Percentiles rank a stretch among this genome's conserved stretches.
These are phyloP conservation scores for Huntiella abstrusa DNA, from an alignment of 2,329 filamentous ascomycete genomes.

Conservation along the genomic window DNA sequence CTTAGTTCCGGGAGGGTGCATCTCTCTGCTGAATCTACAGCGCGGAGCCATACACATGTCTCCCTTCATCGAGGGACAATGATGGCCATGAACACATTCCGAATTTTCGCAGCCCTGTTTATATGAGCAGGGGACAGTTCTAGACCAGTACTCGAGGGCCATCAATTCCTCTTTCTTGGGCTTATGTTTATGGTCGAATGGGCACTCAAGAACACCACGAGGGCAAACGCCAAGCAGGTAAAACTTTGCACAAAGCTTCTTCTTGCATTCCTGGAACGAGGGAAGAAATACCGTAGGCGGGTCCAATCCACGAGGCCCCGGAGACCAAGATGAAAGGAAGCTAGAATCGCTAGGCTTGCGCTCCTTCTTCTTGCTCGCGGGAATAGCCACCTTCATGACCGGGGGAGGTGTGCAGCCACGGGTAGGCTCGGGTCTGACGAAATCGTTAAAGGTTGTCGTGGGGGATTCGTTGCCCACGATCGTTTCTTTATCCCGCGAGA, in stretches of 20 bases:
- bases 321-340: background rate
- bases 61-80: constrained; percentile 35
- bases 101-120: constrained; percentile 39
- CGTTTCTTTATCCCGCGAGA: constrained; percentile 19
- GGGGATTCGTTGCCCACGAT: background rate
- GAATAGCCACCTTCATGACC: constrained; percentile 1
- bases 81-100: constrained; percentile 44
- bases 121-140: constrained; percentile 36
- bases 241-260: constrained; percentile 44
- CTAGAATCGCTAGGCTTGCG: background rate
- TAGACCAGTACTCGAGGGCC: constrained; percentile 35
- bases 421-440: background rate
- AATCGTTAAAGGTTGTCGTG: background rate
- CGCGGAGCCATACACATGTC: constrained; percentile 23
- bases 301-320: constrained; percentile 4
- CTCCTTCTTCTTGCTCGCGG: background rate
- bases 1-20: constrained; percentile 4
- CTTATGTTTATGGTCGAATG: constrained; percentile 37
- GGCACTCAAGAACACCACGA: constrained; percentile 31
- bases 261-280: constrained; percentile 28
- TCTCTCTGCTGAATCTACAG: constrained; percentile 4
- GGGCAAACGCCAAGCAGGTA: constrained; percentile 38
- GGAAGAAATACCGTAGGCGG: background rate
- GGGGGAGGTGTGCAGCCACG: constrained; percentile 4
- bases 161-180: constrained; percentile 34